These are phyloP conservation scores for Kockiozyma suomiensis DNA, from an alignment of 805 yeast species.

Conservation along the genomic window DNA sequence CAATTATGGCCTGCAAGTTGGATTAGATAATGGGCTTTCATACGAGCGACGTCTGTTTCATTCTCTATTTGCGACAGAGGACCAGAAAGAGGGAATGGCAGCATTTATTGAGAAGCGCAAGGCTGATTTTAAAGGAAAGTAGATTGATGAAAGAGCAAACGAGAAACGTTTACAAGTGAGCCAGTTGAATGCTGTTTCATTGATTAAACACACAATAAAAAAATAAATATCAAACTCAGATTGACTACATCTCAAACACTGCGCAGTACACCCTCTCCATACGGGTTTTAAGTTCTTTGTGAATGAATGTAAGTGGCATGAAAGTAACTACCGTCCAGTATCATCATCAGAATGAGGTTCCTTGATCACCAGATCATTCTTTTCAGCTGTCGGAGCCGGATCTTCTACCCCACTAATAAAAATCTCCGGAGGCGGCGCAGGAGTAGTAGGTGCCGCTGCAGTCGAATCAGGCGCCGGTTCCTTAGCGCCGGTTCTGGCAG, in stretches of 20 bases:
- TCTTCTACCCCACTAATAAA: slow-evolving; percentile 18
- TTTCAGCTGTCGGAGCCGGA: background rate
- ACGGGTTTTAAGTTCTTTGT: background rate
- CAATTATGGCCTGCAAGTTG: slow-evolving; percentile 46
- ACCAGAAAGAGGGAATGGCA: slow-evolving; percentile 55
- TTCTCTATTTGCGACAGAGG: slow-evolving; percentile 50
- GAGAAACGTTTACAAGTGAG: too few relatives aligned
- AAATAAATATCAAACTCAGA: too few relatives aligned
- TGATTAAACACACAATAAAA: too few relatives aligned
- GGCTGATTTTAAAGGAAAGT: slow-evolving; percentile 32
- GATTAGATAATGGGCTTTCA: slow-evolving; percentile 46
- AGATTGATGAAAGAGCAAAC: background rate
- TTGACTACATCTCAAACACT: too few relatives aligned
- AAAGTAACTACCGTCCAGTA: slow-evolving; percentile 4
- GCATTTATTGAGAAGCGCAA: slow-evolving; percentile 49
- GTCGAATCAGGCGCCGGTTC: background rate
- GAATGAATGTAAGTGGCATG: too few relatives aligned
- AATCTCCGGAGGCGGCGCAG: slow-evolving; percentile 17
- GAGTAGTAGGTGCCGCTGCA: background rate
- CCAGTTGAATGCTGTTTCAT: too few relatives aligned
- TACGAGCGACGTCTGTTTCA: slow-evolving; percentile 53
- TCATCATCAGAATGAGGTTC: slow-evolving; percentile 9
- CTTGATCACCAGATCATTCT: background rate
- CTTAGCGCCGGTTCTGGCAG: background rate
- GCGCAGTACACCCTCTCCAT: too few relatives aligned